Evolutionary conservation across 805 yeast species (phyloP).

Genomic region (Lipomyces japonicus): DNA sequence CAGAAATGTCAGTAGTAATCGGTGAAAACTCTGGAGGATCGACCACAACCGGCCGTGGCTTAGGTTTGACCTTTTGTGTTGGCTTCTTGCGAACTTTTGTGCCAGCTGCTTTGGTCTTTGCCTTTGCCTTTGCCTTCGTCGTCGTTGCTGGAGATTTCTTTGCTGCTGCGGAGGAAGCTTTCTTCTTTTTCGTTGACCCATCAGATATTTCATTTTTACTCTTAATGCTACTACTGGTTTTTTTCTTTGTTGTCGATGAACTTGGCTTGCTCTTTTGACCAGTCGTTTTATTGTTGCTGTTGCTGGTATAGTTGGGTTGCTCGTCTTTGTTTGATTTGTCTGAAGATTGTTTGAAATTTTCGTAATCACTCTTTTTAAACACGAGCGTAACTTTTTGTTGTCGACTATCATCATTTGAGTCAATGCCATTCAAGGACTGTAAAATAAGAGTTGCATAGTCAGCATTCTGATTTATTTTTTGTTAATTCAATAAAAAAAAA

Average conservation of each 20-base stretch:
- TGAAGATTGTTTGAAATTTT: too few relatives aligned
- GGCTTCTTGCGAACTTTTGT: slow-evolving; percentile 13
- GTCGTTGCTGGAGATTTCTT: neutral
- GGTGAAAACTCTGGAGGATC: slow-evolving; percentile 34
- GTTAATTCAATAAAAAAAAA: slow-evolving; percentile 1
- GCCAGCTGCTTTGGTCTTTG: slow-evolving; percentile 12
- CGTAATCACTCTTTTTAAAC: too few relatives aligned
- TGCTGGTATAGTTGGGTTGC: too few relatives aligned
- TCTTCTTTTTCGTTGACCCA: too few relatives aligned
- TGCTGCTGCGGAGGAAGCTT: neutral
- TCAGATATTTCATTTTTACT: too few relatives aligned
- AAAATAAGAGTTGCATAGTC: neutral
- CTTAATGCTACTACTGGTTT: too few relatives aligned
- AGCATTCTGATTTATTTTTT: slow-evolving; percentile 2
- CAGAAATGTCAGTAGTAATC: slow-evolving; percentile 30
- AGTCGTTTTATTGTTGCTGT: too few relatives aligned
- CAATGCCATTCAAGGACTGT: neutral
- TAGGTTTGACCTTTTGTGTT: slow-evolving; percentile 7
- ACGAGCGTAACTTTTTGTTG: too few relatives aligned
- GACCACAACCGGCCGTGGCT: slow-evolving; percentile 17
- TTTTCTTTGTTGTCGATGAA: too few relatives aligned
- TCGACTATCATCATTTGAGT: too few relatives aligned
- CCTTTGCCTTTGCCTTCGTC: neutral
- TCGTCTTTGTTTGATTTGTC: too few relatives aligned
- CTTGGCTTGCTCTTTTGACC: too few relatives aligned